Percentiles rank a stretch among this genome's conserved stretches.
phyloP scores from a whole-genome alignment of 2,329 filamentous ascomycete species.

The Drechslerella dactyloides region DNA sequence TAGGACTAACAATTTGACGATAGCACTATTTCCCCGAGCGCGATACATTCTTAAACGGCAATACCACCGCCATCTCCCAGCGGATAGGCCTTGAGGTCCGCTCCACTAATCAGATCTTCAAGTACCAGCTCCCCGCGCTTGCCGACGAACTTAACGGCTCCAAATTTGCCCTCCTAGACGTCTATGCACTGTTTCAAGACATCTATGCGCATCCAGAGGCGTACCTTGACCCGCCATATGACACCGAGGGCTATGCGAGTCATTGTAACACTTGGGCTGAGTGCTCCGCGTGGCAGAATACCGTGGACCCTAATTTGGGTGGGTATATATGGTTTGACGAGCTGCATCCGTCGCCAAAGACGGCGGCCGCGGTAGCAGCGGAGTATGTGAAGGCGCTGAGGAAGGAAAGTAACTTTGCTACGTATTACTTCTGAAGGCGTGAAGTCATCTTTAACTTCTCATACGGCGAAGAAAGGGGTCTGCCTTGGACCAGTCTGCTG shows the following conservation, averaged over 20 bases:
- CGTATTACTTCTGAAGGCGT: constrained; percentile 30
- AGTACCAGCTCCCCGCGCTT: constrained; percentile 40
- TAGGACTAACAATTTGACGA: constrained; percentile 64
- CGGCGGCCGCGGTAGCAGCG: constrained; percentile 28
- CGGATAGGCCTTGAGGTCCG: constrained; percentile 37
- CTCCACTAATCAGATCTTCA: constrained; percentile 36
- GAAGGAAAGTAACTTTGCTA: constrained; percentile 45
- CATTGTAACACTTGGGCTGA: constrained; percentile 61
- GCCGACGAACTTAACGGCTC: constrained; percentile 59
- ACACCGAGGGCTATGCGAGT: constrained; percentile 66
- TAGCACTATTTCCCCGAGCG: constrained; percentile 48
- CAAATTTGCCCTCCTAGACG: constrained; percentile 71
- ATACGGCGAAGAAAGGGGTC: too few species aligned
- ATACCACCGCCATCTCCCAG: constrained; percentile 45
- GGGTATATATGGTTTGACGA: constrained; percentile 76
- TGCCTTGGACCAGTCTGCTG: too few species aligned
- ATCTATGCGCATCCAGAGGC: constrained; percentile 67
- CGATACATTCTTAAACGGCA: constrained; percentile 38
- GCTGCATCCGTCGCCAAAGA: constrained; percentile 69
- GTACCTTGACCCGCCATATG: constrained; percentile 70
- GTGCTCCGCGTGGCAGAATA: constrained; percentile 55
- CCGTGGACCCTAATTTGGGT: constrained; percentile 59
- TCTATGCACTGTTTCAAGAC: constrained; percentile 63
- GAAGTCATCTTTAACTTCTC: too few species aligned
- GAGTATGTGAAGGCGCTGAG: constrained; percentile 44